Evolutionary conservation across 23 red algal genomes (phyloP).

Genomic region (Gracilaria domingensis): DNA sequence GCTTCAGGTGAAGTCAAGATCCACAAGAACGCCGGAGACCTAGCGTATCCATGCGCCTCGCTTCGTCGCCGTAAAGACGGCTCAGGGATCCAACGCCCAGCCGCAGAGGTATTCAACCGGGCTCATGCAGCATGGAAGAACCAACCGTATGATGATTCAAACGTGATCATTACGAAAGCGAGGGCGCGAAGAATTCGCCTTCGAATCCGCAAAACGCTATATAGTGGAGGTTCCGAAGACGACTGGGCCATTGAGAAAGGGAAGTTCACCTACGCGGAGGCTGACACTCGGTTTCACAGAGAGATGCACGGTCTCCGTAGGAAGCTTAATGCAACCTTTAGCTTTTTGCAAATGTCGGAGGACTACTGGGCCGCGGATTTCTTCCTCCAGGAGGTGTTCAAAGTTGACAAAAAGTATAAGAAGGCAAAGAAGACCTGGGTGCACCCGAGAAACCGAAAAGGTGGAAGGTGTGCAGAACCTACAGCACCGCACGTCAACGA

Average conservation of each 20-base stretch:
- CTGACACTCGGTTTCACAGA: background rate
- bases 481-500: no score
- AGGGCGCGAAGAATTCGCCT: background rate
- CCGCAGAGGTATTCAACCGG: background rate
- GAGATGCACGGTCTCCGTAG: background rate
- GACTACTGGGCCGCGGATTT: background rate
- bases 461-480: no score
- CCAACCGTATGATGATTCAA: background rate
- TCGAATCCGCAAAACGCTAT: background rate
- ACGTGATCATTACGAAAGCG: background rate
- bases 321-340: slow-evolving; percentile 1
- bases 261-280: background rate
- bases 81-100: background rate
- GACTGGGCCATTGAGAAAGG: background rate
- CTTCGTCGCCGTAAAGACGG: background rate
- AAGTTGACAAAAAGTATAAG: background rate
- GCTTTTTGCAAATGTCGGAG: slow-evolving; percentile 1
- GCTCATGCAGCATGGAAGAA: background rate
- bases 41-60: background rate
- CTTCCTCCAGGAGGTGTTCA: no score
- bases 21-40: background rate
- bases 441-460: no score
- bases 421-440: background rate
- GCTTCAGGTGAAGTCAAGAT: background rate
- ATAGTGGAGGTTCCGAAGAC: background rate